Evolutionary conservation across 225 moss, liverwort and hornwort species (phyloP), one percentile per base, ranked within the genome.

Genomic region (Polytrichum formosum): DNA sequence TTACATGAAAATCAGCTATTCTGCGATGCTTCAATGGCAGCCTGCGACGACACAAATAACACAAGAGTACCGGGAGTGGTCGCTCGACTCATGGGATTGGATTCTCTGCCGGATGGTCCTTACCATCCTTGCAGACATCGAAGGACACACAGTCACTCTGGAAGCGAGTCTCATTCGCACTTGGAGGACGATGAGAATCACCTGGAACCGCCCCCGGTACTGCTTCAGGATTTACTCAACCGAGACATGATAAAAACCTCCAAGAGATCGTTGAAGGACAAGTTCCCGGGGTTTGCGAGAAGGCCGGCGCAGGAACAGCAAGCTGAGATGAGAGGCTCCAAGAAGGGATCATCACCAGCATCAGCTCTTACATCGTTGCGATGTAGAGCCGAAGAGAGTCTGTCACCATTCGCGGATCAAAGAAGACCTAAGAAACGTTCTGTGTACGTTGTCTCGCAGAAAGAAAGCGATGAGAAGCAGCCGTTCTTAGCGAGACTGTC

Each of bases 21-120:
- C 9, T 18, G 28, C 46, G 73, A 18, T 61, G 67, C 72, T 29
- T 72, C 85, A 56, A 65, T 63, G n/a, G 23, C 58, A 46, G 65
- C 69, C 19, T 87, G 67, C 22, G 70, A 73, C 6, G 80, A 86
- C 18, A 61, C 60, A 13, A 46, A 13, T 46, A 77, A 31, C 70
- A 56, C 74, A 30, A 76, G 84, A 75, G 79, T 87, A 25, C 89
- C 94, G 0, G 92, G 94, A 21, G 76, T 95, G 71, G 94, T 95
- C 78, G 94, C 92, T 61, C 84, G 94, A 23, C 73, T 95, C 71
- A 95, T 95, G 94, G 94, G 94, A 25, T 78, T 95, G 35, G 94
- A 95, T 70, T 84, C 92, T 19, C 68, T 95, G 26, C 94, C 94
- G 0, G 91, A 87, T 33, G 74, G 67, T 61, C 78, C 85, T 2